A percentile compares a stretch with the other conserved stretches of the same genome.
Evolutionary conservation across 192 early-diverging fungal genomes (phyloP).

Genomic region (Lobulomyces angularis): DNA sequence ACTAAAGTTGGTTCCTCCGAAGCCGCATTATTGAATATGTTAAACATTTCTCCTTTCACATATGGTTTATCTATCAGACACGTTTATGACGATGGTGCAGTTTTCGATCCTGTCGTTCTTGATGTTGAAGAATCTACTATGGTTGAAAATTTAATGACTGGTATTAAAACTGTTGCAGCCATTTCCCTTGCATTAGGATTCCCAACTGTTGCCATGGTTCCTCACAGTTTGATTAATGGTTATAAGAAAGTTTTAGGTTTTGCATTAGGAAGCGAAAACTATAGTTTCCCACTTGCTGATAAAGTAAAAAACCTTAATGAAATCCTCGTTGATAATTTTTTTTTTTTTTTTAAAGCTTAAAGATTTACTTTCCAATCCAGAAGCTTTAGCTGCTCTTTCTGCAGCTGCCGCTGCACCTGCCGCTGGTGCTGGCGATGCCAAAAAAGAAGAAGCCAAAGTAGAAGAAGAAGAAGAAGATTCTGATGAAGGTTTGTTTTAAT

Average conservation of each 20-base stretch:
- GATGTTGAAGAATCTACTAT: constrained; percentile 77
- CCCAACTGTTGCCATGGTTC: constrained; percentile 63
- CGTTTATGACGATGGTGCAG: constrained; percentile 84
- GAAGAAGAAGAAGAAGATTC: too few relatives aligned
- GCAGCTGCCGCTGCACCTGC: not conserved
- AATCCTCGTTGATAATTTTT: too few relatives aligned
- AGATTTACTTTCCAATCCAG: not conserved
- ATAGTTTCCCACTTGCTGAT: constrained; percentile 82
- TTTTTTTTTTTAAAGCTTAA: constrained; percentile 4
- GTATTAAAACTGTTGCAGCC: constrained; percentile 59
- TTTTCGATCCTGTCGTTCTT: constrained; percentile 76
- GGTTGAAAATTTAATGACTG: constrained; percentile 50
- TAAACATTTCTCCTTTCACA: constrained; percentile 99
- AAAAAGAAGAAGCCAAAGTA: too few relatives aligned
- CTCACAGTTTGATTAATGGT: constrained; percentile 91
- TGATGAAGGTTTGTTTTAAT: too few relatives aligned
- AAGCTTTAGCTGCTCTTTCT: too few relatives aligned
- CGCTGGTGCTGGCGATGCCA: constrained; percentile 19
- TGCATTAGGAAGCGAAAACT: constrained; percentile 74
- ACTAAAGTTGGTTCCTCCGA: constrained; percentile 95
- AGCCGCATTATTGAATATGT: constrained; percentile 97
- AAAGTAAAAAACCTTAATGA: too few relatives aligned
- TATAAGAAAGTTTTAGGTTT: constrained; percentile 95
- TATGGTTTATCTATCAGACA: constrained; percentile 91
- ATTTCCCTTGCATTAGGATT: constrained; percentile 58